Conservation (phyloP, 768 basidiomycete species). For the Chalciporus chontae region DNA sequence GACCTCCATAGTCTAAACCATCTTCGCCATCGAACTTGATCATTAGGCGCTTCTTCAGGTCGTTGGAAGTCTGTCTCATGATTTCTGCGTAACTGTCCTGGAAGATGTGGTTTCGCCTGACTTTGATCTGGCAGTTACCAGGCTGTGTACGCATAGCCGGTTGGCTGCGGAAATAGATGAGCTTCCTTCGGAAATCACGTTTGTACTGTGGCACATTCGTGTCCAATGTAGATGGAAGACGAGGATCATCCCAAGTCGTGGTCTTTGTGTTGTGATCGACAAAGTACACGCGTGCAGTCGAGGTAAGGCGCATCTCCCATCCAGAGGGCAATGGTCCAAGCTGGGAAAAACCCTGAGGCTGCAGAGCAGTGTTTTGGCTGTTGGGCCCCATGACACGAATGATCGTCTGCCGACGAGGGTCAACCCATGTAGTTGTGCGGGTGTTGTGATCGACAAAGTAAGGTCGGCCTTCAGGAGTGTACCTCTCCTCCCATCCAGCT, state of each 20-base stretch:
- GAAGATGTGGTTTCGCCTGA: slow-evolving; percentile 96
- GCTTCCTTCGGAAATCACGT: slow-evolving; percentile 97
- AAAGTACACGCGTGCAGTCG: slow-evolving; percentile 97
- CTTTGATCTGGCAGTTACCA: slow-evolving; percentile 99
- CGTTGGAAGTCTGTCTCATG: slow-evolving; percentile 98
- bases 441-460: slow-evolving; percentile 99
- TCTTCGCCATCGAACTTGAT: slow-evolving; percentile 99
- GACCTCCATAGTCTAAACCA: slow-evolving; percentile 96
- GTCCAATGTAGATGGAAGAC: slow-evolving; percentile 91
- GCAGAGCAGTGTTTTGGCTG: slow-evolving; percentile 82
- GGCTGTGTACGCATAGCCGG: slow-evolving; percentile 98
- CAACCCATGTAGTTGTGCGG: slow-evolving; percentile 99
- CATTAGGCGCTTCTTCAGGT: slow-evolving; percentile 98
- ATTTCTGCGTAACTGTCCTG: slow-evolving; percentile 99
- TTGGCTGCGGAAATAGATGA: slow-evolving; percentile 99
- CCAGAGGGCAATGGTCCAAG: slow-evolving; percentile 96
- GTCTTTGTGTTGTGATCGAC: slow-evolving; percentile 99
- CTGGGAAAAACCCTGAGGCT: slow-evolving; percentile 94
- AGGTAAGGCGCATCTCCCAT: slow-evolving; percentile 99
- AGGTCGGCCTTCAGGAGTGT: slow-evolving; percentile 96
- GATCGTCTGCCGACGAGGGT: slow-evolving; percentile 94
- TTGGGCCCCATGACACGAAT: slow-evolving; percentile 95
- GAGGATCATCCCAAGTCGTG: slow-evolving; percentile 99
- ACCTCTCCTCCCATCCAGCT: slow-evolving; percentile 98
- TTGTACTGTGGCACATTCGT: slow-evolving; percentile 99